Evolutionary conservation across 768 basidiomycete genomes (phyloP), one percentile per base, ranked within the genome.

Genomic region (Lactarius psammicola): DNA sequence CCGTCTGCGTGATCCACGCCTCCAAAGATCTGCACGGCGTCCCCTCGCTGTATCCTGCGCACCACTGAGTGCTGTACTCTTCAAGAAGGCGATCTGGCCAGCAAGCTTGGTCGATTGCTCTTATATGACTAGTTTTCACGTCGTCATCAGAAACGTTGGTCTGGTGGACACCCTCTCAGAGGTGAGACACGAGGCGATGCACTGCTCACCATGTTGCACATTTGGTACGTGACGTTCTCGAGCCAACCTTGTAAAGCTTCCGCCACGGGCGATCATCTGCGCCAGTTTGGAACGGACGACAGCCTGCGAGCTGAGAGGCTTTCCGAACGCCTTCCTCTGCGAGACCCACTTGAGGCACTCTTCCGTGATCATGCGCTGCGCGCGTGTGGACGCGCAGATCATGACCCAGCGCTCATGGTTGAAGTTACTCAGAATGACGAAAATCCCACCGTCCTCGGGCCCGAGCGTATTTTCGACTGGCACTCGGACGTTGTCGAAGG

Each of bases 351-450:
- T 87, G 71, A 95, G 74, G 73, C 91, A 94, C 77, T 94, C 93
- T 70, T 95, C 94, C 44, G 92, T 83, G 74, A 84, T 79, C 54
- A 79, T 65, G 31, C 94, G 84, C 70, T 93, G 91, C 36, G 80
- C 74, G 36, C 83, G 80, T 28, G 85, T 85, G 49, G 84, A 85
- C 36, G 83, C 79, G 71, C 89, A 90, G 74, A 86, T 87, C 90
- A 95, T 94, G 26, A 94, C 91, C 92, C 91, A 95, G 65, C 90
- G 88, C 74, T 95, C 94, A 75, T 95, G 94, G 75, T 96, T 96
- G 79, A 96, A 96, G 78, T 96, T 97, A 70, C 89, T 87, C 40
- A 84, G 74, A 68, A 85, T 83, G 46, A 87, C 85, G 67, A 86
- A 83, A 63, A 90, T 79, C 8, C 90, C 92, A 63, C 85, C 85